Evolutionary conservation across 148 eudicot species (phyloP).

Genomic region (Chenopodium suecicum): DNA sequence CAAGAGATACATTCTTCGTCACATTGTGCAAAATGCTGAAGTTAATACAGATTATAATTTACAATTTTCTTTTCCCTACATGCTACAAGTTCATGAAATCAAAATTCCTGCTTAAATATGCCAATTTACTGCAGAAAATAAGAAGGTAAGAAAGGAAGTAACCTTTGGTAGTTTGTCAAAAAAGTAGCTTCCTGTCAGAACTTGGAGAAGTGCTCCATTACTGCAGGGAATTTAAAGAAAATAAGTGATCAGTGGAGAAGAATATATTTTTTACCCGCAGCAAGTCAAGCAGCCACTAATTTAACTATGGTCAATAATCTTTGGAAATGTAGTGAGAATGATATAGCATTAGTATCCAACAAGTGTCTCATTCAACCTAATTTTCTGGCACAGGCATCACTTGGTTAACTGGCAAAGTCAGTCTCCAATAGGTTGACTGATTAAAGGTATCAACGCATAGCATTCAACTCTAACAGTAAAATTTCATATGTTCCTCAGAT

Average conservation of each 20-base stretch:
- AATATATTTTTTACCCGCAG: neutral
- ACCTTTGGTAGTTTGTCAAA: slow-evolving; percentile 83
- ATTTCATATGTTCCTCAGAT: neutral
- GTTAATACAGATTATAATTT: slow-evolving; percentile 19
- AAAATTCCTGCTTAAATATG: slow-evolving; percentile 9
- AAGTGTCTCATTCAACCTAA: neutral
- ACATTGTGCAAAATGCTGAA: slow-evolving; percentile 22
- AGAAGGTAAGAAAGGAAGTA: slow-evolving; percentile 17
- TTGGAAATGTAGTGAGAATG: neutral
- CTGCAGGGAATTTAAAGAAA: slow-evolving; percentile 37
- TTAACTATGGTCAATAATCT: neutral
- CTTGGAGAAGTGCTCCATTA: slow-evolving; percentile 93
- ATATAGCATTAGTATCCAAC: neutral
- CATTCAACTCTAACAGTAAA: neutral
- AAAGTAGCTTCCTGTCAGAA: slow-evolving; percentile 74
- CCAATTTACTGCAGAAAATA: neutral
- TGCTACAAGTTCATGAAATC: neutral
- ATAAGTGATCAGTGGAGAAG: slow-evolving; percentile 5
- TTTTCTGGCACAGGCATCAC: neutral
- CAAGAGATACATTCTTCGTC: slow-evolving; percentile 38
- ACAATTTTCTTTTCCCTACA: neutral
- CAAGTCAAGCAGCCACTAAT: neutral
- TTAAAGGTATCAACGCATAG: neutral
- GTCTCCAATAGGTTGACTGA: neutral
- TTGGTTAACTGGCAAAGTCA: neutral